Conservation (phyloP, 2,329 filamentous ascomycete species). For the Neodidymelliopsis sp. region DNA sequence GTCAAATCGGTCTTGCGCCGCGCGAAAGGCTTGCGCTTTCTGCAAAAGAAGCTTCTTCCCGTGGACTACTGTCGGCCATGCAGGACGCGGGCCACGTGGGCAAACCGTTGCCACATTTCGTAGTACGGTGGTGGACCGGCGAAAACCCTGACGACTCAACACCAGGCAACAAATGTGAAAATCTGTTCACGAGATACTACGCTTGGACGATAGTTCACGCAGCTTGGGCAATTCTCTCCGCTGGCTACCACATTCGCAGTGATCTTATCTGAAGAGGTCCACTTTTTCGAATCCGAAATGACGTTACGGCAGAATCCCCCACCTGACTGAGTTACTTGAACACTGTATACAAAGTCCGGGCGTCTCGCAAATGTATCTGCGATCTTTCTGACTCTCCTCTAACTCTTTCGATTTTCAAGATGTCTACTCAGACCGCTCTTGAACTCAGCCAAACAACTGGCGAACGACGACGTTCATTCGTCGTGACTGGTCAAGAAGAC, state of each 20-base stretch:
- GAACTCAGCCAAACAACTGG: constrained; percentile 3
- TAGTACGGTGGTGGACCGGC: constrained; percentile 6
- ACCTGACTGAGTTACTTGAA: neutral
- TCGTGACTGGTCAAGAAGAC: constrained; percentile 1
- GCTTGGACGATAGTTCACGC: neutral
- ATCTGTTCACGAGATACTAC: constrained; percentile 3
- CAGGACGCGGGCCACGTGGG: constrained; percentile 4
- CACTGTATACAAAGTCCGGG: neutral
- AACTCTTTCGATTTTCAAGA: neutral
- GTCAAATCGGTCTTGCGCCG: neutral
- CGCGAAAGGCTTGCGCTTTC: neutral
- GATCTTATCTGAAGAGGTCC: constrained; percentile 11
- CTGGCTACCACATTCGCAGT: constrained; percentile 7
- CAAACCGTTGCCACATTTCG: constrained; percentile 4
- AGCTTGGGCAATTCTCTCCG: constrained; percentile 11
- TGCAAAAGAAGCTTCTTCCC: neutral
- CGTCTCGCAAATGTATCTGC: neutral
- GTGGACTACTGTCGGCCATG: neutral
- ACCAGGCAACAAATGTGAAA: neutral
- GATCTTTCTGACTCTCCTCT: too few relatives aligned
- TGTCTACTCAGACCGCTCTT: constrained; percentile 11
- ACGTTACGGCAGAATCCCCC: constrained; percentile 7
- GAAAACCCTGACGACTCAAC: constrained; percentile 13
- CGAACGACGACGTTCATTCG: constrained; percentile 12
- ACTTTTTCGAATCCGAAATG: constrained; percentile 8